These are phyloP conservation scores for Ophiostoma sp. DNA, from an alignment of 2,329 filamentous ascomycete genomes.

Conservation along the genomic window DNA sequence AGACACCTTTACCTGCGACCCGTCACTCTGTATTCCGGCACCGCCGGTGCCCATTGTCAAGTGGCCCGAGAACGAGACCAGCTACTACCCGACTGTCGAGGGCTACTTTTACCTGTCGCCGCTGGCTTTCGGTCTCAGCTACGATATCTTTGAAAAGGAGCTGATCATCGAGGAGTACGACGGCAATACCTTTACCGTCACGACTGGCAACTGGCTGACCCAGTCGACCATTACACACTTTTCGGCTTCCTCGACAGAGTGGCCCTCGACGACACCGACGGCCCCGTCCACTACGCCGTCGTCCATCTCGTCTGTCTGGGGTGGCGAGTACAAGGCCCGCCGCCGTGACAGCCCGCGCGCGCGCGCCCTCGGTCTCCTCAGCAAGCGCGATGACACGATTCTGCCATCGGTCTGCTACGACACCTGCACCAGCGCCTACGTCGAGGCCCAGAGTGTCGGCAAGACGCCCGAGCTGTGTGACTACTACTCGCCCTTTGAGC, in stretches of 20 bases:
- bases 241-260: slow-evolving; percentile 29
- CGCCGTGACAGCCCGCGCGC: background rate
- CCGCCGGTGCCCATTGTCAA: slow-evolving; percentile 35
- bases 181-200: slow-evolving; percentile 39
- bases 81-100: slow-evolving; percentile 48
- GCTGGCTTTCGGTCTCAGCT: slow-evolving; percentile 56
- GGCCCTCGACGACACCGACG: background rate
- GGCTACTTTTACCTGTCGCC: slow-evolving; percentile 64
- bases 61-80: slow-evolving; percentile 44
- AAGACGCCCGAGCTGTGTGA: slow-evolving; percentile 46
- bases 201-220: slow-evolving; percentile 52
- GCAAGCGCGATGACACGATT: slow-evolving; percentile 39
- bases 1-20: slow-evolving; percentile 44
- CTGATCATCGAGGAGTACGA: slow-evolving; percentile 36
- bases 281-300: slow-evolving; percentile 17
- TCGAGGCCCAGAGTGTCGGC: slow-evolving; percentile 45
- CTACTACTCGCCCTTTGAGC: slow-evolving; percentile 39
- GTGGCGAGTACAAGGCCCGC: background rate
- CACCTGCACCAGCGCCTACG: slow-evolving; percentile 46
- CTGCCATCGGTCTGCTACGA: slow-evolving; percentile 48
- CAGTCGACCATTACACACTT: slow-evolving; percentile 46
- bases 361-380: slow-evolving; percentile 25
- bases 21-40: slow-evolving; percentile 41
- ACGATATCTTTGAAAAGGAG: slow-evolving; percentile 53
- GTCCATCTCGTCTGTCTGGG: background rate